Base-by-base conservation (phyloP, 768 basidiomycete species). In the Cystofilobasidium capitatum region DNA sequence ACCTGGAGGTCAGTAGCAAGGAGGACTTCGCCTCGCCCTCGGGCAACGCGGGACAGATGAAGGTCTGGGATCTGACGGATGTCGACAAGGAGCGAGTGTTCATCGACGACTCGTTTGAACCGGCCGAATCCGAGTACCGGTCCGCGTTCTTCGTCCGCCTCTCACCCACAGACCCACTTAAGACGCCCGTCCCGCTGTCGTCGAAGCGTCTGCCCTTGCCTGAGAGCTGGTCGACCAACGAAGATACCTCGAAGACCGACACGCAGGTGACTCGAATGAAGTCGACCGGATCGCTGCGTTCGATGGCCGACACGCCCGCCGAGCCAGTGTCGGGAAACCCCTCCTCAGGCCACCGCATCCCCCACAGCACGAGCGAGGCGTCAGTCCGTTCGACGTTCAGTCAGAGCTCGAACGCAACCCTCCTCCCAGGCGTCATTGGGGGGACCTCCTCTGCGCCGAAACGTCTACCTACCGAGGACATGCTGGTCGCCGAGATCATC, bases 401-500 rank as follows among this genome's bases (percentile, higher is more conserved):
- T 42, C 59, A 45, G 45, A 24, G 57, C n/a, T 60, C 65, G 47
- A 66, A 36, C 17, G 39, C 47, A 35, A 66, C 65, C 20, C 7
- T 61, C 22, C 40, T 60, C 14, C 59, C 70, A 36, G 37, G 77
- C 81, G 55, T 70, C 74, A 35, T 80, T 79, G 16, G 78, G 82
- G 16, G 78, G 78, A 62, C 47, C 8, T 26, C n/a, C n/a, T 20
- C 47, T 70, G 74, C 7, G 74, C 24, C 45, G 33, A 62, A 47
- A 24, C 74, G 16, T 76, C 80, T 29, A 82, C 79, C 72, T 78
- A 75, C 64, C 72, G 61, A 62, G 37, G 89, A 94, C 75, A 77
- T 91, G 55, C 77, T 91, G 24, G 83, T 91, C 22, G 83, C 83
- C 2, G 91, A 94, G 76, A 74, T 91, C 36, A 82, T 91, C 33